Percentiles rank a stretch among this genome's conserved stretches.
Conservation (phyloP, 352 stramenopile species). For the Pythium sukuiense region DNA sequence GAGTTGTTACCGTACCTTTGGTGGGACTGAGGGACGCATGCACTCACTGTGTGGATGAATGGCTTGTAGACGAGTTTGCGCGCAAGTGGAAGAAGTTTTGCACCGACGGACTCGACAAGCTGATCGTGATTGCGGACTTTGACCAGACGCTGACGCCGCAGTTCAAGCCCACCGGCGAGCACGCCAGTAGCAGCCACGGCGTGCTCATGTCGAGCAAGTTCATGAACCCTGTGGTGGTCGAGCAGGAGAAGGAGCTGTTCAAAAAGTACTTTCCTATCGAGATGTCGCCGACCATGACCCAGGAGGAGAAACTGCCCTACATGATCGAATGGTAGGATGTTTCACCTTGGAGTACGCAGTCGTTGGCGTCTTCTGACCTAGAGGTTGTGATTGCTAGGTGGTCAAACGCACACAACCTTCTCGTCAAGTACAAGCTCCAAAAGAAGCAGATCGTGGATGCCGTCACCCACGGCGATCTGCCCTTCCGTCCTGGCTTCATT, state of each 20-base stretch:
- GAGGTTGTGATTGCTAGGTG: conserved; percentile 24
- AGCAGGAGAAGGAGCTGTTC: conserved; percentile 43
- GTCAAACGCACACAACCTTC: conserved; percentile 44
- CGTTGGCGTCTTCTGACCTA: neutral
- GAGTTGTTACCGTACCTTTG: neutral
- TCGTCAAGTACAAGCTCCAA: conserved; percentile 60
- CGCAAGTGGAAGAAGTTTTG: conserved; percentile 74
- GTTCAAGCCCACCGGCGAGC: conserved; percentile 37
- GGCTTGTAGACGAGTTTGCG: conserved; percentile 55
- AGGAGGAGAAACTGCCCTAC: conserved; percentile 74
- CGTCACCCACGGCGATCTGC: conserved; percentile 51
- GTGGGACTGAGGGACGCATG: neutral
- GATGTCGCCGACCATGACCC: conserved; percentile 56
- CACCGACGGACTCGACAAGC: conserved; percentile 52
- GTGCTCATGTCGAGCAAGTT: conserved; percentile 51
- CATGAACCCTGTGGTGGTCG: conserved; percentile 36
- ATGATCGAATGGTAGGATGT: conserved; percentile 63
- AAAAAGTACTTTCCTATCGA: conserved; percentile 81
- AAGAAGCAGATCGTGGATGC: conserved; percentile 43
- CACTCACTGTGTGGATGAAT: neutral
- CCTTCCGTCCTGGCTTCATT: conserved; percentile 56
- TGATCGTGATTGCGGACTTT: conserved; percentile 78
- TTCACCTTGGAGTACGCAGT: too few relatives aligned
- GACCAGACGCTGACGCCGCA: conserved; percentile 70
- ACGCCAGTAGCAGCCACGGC: conserved; percentile 51